phyloP scores from a whole-genome alignment of 257 asterid species.

The Ballota nigra region DNA sequence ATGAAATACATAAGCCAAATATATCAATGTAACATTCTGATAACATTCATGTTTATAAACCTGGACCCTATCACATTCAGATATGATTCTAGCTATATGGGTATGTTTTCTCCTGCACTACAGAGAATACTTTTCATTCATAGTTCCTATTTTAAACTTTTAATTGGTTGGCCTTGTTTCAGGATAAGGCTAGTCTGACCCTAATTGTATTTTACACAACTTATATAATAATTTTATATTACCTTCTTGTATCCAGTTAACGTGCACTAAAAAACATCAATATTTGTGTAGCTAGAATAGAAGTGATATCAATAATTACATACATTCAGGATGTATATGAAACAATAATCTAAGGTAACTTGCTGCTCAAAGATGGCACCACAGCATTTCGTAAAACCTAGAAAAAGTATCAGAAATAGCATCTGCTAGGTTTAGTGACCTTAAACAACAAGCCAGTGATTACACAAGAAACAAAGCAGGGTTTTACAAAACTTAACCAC shows the following conservation, averaged over 20 bases:
- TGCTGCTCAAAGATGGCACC: background rate
- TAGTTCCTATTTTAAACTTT: background rate
- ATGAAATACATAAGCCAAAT: background rate
- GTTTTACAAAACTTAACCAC: background rate
- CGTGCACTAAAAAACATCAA: background rate
- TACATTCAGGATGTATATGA: background rate
- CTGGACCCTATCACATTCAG: background rate
- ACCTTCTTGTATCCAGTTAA: background rate
- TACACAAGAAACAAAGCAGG: background rate
- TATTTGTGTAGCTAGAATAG: slow-evolving; percentile 4
- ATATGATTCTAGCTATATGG: background rate
- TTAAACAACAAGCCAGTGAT: background rate
- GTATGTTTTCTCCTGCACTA: background rate
- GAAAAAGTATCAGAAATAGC: background rate
- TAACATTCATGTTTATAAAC: background rate
- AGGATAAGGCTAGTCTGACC: background rate
- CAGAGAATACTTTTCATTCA: background rate
- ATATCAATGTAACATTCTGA: background rate
- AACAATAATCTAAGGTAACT: background rate
- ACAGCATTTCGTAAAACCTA: background rate
- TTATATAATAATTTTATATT: background rate
- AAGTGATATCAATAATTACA: background rate
- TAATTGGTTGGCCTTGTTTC: background rate
- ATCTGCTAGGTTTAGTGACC: background rate
- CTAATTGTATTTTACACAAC: background rate